Percentiles rank a stretch among this genome's conserved stretches.
Evolutionary conservation across 129 eudicot genomes (phyloP).

Genomic region (Pseudognaphalium luteoalbum): DNA sequence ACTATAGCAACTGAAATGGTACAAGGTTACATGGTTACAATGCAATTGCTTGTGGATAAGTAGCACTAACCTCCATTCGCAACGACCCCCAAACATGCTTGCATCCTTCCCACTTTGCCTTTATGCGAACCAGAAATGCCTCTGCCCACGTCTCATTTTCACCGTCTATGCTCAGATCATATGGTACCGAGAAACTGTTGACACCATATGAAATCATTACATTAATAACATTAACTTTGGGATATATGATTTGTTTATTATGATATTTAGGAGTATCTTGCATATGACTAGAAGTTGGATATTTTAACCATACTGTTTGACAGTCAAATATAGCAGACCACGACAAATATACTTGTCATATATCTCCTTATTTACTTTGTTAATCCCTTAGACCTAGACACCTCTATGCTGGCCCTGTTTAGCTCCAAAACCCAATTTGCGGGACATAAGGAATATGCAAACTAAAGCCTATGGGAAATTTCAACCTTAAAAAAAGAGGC

Average conservation of each 20-base stretch:
- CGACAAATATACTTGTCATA: background rate
- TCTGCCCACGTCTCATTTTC: constrained; percentile 67
- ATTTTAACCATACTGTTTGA: background rate
- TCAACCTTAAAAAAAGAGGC: background rate
- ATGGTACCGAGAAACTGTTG: constrained; percentile 88
- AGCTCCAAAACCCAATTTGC: background rate
- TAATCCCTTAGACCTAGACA: background rate
- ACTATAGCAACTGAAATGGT: constrained; percentile 16
- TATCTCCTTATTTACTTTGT: background rate
- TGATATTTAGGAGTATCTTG: background rate
- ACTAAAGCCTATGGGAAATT: background rate
- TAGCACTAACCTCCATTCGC: constrained; percentile 69
- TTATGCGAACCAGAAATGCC: constrained; percentile 49
- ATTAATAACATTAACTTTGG: background rate
- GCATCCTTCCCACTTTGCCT: constrained; percentile 54
- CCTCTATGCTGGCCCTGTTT: background rate
- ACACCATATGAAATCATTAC: background rate
- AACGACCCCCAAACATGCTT: constrained; percentile 72
- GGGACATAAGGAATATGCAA: background rate
- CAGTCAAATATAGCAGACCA: background rate
- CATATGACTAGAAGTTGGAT: background rate
- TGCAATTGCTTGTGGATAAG: constrained; percentile 88
- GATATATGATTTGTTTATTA: background rate
- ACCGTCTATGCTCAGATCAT: constrained; percentile 79
- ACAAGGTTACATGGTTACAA: constrained; percentile 33